phyloP scores from a whole-genome alignment of 163 green algal genomes.

The Prototheca wickerhamii region DNA sequence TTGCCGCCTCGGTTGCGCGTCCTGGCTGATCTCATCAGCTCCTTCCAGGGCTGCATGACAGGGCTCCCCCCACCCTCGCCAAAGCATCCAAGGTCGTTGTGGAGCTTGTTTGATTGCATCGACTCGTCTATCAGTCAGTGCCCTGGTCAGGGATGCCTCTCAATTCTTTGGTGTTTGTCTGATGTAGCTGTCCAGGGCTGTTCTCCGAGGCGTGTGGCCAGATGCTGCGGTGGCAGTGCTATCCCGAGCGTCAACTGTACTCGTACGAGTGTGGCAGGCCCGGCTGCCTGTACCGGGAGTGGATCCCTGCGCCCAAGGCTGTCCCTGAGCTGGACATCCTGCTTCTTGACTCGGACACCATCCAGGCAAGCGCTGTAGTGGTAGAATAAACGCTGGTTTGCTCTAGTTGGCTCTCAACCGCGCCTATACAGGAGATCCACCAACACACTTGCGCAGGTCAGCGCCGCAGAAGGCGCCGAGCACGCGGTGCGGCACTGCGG shows the following conservation, averaged over 20 bases:
- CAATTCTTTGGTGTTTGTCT: too few species aligned
- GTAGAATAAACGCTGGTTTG: background rate
- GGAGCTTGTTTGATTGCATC: too few species aligned
- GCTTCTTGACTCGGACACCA: background rate
- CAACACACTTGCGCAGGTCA: background rate
- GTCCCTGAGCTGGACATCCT: background rate
- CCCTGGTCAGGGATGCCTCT: too few species aligned
- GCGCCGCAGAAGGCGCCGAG: background rate
- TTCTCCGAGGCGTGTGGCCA: background rate
- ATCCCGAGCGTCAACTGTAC: background rate
- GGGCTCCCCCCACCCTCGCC: too few species aligned
- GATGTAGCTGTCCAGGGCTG: background rate
- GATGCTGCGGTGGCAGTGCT: background rate
- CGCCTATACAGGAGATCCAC: background rate
- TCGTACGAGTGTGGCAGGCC: background rate
- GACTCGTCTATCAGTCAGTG: too few species aligned
- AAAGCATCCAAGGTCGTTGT: too few species aligned
- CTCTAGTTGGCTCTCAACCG: background rate
- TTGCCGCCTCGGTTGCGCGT: too few species aligned
- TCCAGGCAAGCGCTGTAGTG: conserved; percentile 1
- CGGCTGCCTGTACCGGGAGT: background rate
- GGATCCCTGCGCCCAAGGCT: background rate
- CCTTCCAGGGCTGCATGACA: too few species aligned
- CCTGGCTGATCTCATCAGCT: too few species aligned
- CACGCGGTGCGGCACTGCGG: background rate